These are phyloP conservation scores for Pythium scleroteichum DNA, from an alignment of 352 stramenopile genomes.

Conservation along the genomic window DNA sequence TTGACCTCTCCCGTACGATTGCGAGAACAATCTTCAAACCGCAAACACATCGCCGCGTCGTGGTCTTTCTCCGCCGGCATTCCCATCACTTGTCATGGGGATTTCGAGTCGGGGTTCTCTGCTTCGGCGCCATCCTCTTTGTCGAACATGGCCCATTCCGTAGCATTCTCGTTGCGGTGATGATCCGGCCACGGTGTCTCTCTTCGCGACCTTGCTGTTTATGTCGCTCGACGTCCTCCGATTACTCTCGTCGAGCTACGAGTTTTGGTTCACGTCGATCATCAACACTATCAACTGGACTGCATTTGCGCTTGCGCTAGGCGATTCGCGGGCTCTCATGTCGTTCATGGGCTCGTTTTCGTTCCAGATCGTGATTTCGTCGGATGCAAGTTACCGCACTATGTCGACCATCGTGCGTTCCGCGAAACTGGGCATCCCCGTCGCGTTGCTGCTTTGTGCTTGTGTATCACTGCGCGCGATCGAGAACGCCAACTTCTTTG, in stretches of 20 bases:
- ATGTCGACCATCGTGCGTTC: not conserved
- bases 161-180: not conserved
- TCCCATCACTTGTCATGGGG: conserved; percentile 10
- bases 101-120: conserved; percentile 5
- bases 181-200: not conserved
- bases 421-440: not conserved
- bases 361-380: conserved; percentile 2
- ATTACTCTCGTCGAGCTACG: conserved; percentile 3
- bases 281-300: conserved; percentile 13
- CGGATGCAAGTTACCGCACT: conserved; percentile 9
- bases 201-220: conserved; percentile 3
- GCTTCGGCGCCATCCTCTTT: conserved; percentile 8
- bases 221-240: conserved; percentile 4
- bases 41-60: not conserved
- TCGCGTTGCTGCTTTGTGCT: conserved; percentile 1
- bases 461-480: conserved; percentile 1
- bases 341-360: conserved; percentile 4
- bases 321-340: conserved; percentile 6
- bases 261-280: conserved; percentile 10
- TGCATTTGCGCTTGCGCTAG: conserved; percentile 1
- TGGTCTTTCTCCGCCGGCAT: not conserved
- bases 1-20: conserved; percentile 3
- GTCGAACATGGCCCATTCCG: not conserved
- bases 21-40: conserved; percentile 2
- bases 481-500: conserved; percentile 4